These are phyloP conservation scores for Amauroascus niger DNA, from an alignment of 2,329 filamentous ascomycete species.

Conservation along the genomic window DNA sequence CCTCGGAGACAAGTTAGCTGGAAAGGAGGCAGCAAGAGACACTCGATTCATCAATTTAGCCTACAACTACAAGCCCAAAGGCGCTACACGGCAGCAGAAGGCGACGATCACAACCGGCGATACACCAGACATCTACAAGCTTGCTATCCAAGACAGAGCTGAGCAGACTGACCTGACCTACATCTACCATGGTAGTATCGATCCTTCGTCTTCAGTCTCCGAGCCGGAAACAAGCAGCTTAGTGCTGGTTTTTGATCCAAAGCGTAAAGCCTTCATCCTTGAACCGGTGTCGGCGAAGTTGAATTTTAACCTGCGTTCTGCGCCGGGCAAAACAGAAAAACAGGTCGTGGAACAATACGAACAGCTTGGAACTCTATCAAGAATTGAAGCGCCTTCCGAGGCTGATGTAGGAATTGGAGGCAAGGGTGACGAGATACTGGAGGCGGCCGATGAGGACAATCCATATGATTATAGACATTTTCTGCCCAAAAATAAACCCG, in stretches of 20 bases:
- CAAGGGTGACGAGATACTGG: constrained; percentile 31
- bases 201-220: constrained; percentile 25
- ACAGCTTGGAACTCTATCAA: constrained; percentile 46
- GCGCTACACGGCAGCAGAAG: constrained; percentile 31
- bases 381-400: constrained; percentile 29
- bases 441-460: constrained; percentile 35
- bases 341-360: constrained; percentile 57
- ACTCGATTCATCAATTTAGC: constrained; percentile 33
- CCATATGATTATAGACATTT: constrained; percentile 44
- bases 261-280: constrained; percentile 65
- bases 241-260: constrained; percentile 64
- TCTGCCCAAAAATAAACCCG: constrained; percentile 34
- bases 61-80: constrained; percentile 41
- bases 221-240: constrained; percentile 28
- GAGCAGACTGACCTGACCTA: constrained; percentile 33
- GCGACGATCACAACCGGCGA: constrained; percentile 30
- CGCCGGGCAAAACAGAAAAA: constrained; percentile 56
- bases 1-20: constrained; percentile 35
- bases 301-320: constrained; percentile 72
- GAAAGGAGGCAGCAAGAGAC: constrained; percentile 19
- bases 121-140: constrained; percentile 31
- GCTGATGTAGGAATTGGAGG: constrained; percentile 27
- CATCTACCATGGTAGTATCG: constrained; percentile 35
- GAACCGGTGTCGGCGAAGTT: constrained; percentile 74
- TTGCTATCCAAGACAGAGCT: constrained; percentile 36